A percentile compares a stretch with the other conserved stretches of the same genome.
Evolutionary conservation across 176 grass and related monocot genomes (phyloP).

Genomic region (Bromus sterilis): DNA sequence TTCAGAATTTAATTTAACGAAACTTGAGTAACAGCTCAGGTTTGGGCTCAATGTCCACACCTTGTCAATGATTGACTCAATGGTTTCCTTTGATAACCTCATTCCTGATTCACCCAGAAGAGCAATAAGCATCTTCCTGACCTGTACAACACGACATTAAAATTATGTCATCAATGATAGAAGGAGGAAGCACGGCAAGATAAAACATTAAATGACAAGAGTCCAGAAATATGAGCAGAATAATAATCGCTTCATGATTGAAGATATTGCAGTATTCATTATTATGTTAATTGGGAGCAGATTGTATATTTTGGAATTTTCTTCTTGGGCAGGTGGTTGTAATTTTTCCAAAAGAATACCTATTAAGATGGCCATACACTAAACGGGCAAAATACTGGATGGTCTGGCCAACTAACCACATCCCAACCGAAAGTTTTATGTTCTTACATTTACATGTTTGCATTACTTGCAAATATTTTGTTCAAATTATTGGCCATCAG

Average conservation of each 20-base stretch:
- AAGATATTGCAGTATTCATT: background rate
- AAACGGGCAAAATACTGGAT: too few species aligned
- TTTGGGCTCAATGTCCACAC: constrained; percentile 28
- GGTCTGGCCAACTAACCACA: too few species aligned
- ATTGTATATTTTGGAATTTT: too few species aligned
- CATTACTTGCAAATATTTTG: too few species aligned
- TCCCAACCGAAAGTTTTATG: too few species aligned
- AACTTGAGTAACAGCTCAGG: background rate
- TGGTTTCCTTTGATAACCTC: constrained; percentile 77
- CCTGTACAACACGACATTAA: constrained; percentile 29
- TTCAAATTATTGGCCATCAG: too few species aligned
- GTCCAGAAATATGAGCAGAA: background rate
- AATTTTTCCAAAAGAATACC: too few species aligned
- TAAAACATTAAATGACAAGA: background rate
- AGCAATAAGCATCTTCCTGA: constrained; percentile 94
- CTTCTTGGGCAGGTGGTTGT: too few species aligned
- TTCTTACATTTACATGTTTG: too few species aligned
- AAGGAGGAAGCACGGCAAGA: background rate
- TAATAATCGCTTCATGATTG: background rate
- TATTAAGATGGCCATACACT: too few species aligned
- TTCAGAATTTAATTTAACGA: background rate
- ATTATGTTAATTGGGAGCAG: background rate
- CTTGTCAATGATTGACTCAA: constrained; percentile 88
- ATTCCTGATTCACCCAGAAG: constrained; percentile 84
- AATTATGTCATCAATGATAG: background rate